These are phyloP conservation scores for Gossypium laxum DNA, from an alignment of 441 rosid species.

Conservation along the genomic window DNA sequence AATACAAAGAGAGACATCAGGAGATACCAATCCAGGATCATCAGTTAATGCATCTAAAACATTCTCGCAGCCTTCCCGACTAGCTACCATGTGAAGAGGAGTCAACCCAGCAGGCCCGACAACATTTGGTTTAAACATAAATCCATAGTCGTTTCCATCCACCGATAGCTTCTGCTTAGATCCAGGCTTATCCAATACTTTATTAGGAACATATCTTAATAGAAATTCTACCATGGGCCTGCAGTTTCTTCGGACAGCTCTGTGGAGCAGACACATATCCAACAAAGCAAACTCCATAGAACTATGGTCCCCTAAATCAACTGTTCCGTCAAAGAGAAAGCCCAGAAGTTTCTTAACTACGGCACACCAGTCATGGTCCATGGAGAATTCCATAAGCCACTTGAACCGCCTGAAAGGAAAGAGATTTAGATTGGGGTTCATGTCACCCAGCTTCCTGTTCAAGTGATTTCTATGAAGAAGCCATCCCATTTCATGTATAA, in stretches of 20 bases:
- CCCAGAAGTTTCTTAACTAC: slow-evolving; percentile 42
- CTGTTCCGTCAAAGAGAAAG: slow-evolving; percentile 32
- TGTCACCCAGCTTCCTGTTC: slow-evolving; percentile 22
- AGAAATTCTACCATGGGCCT: slow-evolving; percentile 38
- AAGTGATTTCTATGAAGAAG: slow-evolving; percentile 36
- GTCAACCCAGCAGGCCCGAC: slow-evolving; percentile 48
- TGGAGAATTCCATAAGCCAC: slow-evolving; percentile 46
- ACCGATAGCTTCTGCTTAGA: slow-evolving; percentile 12
- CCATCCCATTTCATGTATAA: slow-evolving; percentile 57
- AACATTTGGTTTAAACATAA: slow-evolving; percentile 33
- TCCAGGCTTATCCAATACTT: slow-evolving; percentile 17
- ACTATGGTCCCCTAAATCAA: slow-evolving; percentile 24
- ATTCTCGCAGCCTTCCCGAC: slow-evolving; percentile 35
- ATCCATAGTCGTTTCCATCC: background rate
- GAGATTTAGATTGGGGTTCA: slow-evolving; percentile 23
- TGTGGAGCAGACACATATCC: slow-evolving; percentile 46
- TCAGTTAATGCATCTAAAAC: slow-evolving; percentile 48
- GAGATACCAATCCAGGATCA: slow-evolving; percentile 43
- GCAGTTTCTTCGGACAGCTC: slow-evolving; percentile 43
- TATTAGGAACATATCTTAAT: slow-evolving; percentile 26
- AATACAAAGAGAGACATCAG: slow-evolving; percentile 4
- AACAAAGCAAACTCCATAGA: slow-evolving; percentile 29
- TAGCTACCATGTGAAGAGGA: slow-evolving; percentile 53
- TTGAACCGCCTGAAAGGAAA: slow-evolving; percentile 38
- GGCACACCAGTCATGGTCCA: slow-evolving; percentile 49